phyloP scores from a whole-genome alignment of 768 basidiomycete species.

The Suillus subaureus region DNA sequence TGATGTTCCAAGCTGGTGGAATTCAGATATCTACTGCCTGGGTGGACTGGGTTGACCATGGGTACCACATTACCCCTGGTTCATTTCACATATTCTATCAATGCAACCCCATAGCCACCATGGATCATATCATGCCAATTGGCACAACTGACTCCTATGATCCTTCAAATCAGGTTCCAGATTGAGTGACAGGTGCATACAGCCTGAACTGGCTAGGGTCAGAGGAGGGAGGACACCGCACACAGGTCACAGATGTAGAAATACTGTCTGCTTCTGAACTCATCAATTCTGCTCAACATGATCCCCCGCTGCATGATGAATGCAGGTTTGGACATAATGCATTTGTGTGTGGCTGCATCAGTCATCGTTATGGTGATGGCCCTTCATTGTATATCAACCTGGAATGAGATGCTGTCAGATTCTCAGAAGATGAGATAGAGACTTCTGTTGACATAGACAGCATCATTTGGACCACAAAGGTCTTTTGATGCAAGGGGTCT shows the following conservation, averaged over 20 bases:
- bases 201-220: neutral
- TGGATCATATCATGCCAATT: neutral
- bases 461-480: neutral
- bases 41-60: neutral
- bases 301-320: neutral
- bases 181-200: neutral
- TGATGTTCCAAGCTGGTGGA: neutral
- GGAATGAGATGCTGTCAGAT: neutral
- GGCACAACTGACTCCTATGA: neutral
- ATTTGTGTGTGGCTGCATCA: neutral
- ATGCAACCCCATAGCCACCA: neutral
- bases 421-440: neutral
- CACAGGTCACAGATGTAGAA: neutral
- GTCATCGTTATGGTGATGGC: neutral
- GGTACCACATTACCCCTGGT: neutral
- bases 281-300: neutral
- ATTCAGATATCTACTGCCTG: neutral
- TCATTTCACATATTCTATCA: neutral
- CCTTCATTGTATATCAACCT: neutral
- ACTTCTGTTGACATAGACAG: neutral
- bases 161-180: neutral
- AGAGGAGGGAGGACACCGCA: accelerated
- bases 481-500: neutral
- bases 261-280: neutral
- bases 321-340: neutral